Evolutionary conservation across 2,329 filamentous ascomycete species (phyloP).

Genomic region (Diaporthe citriasiana): DNA sequence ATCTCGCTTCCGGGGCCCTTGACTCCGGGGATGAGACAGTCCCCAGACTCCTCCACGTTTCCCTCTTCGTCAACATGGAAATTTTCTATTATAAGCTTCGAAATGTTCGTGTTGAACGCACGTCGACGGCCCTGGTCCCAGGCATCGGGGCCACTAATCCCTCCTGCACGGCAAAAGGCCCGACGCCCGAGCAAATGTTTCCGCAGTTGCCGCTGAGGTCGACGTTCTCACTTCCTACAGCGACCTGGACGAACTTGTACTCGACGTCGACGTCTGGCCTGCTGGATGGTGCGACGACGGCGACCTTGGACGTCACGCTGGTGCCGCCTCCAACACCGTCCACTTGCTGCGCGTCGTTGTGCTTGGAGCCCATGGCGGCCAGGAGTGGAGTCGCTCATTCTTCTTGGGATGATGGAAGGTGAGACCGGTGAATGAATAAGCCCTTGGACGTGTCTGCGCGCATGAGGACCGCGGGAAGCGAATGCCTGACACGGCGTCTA

Average conservation of each 20-base stretch:
- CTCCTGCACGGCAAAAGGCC: constrained; percentile 3
- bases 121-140: not conserved
- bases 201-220: constrained; percentile 7
- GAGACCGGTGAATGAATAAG: not conserved
- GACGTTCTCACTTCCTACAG: not conserved
- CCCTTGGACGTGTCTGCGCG: constrained; percentile 7
- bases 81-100: not conserved
- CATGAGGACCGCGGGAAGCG: constrained; percentile 8
- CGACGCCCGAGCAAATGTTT: not conserved
- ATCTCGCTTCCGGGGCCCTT: not conserved
- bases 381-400: not conserved
- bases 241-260: not conserved
- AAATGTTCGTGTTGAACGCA: not conserved
- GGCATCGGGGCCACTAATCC: not conserved
- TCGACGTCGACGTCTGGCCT: not conserved
- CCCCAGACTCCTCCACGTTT: not conserved
- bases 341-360: not conserved
- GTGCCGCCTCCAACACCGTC: not conserved
- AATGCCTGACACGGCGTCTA: constrained; percentile 4
- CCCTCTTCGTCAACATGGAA: not conserved
- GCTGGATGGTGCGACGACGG: not conserved
- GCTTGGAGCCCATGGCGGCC: constrained; percentile 1
- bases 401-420: not conserved
- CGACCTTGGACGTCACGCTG: not conserved
- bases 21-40: not conserved